Evolutionary conservation across 139 green algal species (phyloP).

Genomic region (Chlorella sp.): DNA sequence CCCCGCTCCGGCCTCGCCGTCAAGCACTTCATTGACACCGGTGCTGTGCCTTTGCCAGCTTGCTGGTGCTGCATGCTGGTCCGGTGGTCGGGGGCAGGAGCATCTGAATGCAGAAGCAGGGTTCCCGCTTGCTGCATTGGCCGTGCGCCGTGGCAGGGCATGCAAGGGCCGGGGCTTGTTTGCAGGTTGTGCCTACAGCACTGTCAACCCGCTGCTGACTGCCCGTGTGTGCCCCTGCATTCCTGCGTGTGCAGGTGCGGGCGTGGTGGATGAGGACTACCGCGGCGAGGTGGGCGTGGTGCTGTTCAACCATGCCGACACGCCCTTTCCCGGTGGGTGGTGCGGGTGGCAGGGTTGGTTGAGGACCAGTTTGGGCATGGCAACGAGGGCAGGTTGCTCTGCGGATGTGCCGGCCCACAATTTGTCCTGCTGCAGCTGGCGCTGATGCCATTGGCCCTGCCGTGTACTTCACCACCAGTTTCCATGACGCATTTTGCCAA

Average conservation of each 20-base stretch:
- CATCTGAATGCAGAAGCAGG: no score
- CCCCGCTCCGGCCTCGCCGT: constrained; percentile 93
- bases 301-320: constrained; percentile 96
- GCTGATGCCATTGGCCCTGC: no score
- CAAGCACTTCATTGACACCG: constrained; percentile 98
- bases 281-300: constrained; percentile 92
- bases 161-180: no score
- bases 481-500: no score
- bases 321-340: constrained; percentile 79
- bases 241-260: constrained; percentile 44
- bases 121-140: no score
- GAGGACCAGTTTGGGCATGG: neutral
- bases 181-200: no score
- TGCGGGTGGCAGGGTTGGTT: neutral
- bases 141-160: no score
- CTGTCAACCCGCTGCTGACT: no score
- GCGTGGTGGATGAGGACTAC: constrained; percentile 99
- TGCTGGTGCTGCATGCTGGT: no score
- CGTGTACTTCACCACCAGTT: no score
- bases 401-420: neutral
- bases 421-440: neutral
- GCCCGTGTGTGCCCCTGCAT: no score
- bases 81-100: no score
- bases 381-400: neutral
- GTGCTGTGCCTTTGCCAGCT: constrained; percentile 62